phyloP scores from a whole-genome alignment of 495 filamentous ascomycete genomes.

The Daldinia vernicosa region DNA sequence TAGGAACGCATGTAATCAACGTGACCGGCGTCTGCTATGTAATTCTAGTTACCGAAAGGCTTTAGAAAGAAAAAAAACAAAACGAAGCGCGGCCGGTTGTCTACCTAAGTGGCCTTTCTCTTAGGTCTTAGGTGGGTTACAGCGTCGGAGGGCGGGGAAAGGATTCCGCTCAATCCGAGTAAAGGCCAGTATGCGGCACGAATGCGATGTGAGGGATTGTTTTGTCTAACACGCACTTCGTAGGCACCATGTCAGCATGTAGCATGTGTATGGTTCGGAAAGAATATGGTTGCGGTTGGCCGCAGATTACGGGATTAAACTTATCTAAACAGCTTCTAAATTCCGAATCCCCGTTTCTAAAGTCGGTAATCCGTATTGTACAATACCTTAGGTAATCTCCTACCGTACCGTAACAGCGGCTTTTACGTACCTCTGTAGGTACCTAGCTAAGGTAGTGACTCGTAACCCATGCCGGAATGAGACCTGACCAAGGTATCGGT shows the following conservation, averaged over 20 bases:
- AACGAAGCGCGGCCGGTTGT: not conserved
- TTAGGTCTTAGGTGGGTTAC: not conserved
- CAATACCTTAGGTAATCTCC: too few relatives aligned
- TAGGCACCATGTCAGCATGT: not conserved
- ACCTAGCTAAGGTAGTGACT: too few relatives aligned
- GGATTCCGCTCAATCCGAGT: not conserved
- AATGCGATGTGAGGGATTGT: not conserved
- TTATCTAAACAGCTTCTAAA: not conserved
- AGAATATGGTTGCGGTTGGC: not conserved
- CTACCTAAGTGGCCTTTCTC: not conserved
- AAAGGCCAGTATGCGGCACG: not conserved
- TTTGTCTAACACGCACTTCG: not conserved
- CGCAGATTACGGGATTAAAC: not conserved
- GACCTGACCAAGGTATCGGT: not conserved
- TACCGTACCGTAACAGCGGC: not conserved
- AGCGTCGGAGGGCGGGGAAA: not conserved
- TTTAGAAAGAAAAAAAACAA: not conserved
- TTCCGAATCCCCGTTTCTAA: not conserved
- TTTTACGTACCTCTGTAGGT: not conserved
- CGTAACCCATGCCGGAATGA: too few relatives aligned
- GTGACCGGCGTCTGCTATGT: not conserved
- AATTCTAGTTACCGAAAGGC: not conserved
- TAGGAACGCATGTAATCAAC: not conserved
- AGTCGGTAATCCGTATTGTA: not conserved
- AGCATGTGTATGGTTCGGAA: not conserved